Base-by-base conservation (phyloP, 1,284 basidiomycete genomes). In the Pseudozyma thailandica region DNA sequence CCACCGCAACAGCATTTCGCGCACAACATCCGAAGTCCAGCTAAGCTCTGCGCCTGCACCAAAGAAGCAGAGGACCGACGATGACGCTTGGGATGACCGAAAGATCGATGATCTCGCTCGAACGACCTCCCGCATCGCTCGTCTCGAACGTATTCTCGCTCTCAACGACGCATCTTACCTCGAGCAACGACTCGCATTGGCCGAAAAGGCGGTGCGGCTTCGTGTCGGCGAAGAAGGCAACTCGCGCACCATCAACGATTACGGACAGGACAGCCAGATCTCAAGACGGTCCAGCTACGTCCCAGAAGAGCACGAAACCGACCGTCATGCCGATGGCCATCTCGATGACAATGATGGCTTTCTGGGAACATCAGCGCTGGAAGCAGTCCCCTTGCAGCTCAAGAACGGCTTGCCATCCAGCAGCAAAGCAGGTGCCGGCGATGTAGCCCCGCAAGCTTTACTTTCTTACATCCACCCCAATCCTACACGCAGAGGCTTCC, bases 291-390 rank as follows among this genome's bases (percentile, higher is more conserved):
- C 69, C 5, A 72, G 62, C 46, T 62, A 58, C 41, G 52, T 61
- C 1, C 42, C 58, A 3, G 69, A 72, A 7, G 69, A 72, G 15
- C 57, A 47, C 49, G 69, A 72, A 20, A 44, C 50, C 2, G 58
- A 59, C 21, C 58, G 69, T 26, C 62, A 65, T 43, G 55, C 58
- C 18, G 69, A 72, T 23, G 70, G 58, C 0, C 63, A 68, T 27
- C 42, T 72, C 30, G 70, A 72, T 41, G 65, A 73, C 37, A 65
- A 73, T 15, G 71, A 73, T 15, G 71, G 71, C 12, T 73, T 73
- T 39, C 31, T 73, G 3, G 71, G 71, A 9, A 64, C 71, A 2
- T 56, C 51, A 1, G 71, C 71, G 6, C 60, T 73, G 15, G 71
- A 73, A 38, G 71, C 65, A 0, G 71, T 73, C 18, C 56, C 65